phyloP scores from a whole-genome alignment of 1,284 basidiomycete species.

The Marasmius tenuissimus region DNA sequence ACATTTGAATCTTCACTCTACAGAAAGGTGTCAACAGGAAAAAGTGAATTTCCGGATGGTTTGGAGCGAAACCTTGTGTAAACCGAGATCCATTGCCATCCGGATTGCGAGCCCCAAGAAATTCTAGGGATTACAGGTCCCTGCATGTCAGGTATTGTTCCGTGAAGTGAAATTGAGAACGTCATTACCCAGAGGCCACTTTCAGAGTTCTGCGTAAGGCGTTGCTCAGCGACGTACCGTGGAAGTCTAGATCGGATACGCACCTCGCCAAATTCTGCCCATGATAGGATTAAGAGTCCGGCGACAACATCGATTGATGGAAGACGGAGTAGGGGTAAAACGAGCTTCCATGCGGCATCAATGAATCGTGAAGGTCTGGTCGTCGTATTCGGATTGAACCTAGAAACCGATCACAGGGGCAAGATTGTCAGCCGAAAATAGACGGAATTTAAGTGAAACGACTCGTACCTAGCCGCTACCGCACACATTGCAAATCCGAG shows the following conservation, averaged over 20 bases:
- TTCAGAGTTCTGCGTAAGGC: conserved; percentile 3
- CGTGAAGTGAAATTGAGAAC: neutral
- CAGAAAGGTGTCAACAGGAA: neutral
- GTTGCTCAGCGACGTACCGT: neutral
- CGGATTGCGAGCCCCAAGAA: conserved; percentile 9
- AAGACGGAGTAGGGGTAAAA: conserved; percentile 3
- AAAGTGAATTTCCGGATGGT: neutral
- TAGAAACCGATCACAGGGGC: neutral
- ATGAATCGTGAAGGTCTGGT: conserved; percentile 8
- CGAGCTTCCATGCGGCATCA: conserved; percentile 7
- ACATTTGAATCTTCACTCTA: neutral
- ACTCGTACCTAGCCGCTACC: conserved; percentile 3
- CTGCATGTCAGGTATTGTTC: neutral
- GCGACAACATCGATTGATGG: conserved; percentile 8
- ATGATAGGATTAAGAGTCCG: conserved; percentile 4
- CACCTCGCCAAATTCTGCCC: conserved; percentile 10
- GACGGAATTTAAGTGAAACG: neutral
- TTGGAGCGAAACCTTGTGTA: conserved; percentile 2
- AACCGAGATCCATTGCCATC: conserved; percentile 7
- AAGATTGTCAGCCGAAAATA: neutral
- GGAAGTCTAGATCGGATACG: neutral
- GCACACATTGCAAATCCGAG: conserved; percentile 7
- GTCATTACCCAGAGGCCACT: conserved; percentile 7
- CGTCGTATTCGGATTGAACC: conserved; percentile 2
- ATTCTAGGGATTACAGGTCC: neutral